Conservation (phyloP, 176 grass and related monocot species). For the Stipa capillata region DNA sequence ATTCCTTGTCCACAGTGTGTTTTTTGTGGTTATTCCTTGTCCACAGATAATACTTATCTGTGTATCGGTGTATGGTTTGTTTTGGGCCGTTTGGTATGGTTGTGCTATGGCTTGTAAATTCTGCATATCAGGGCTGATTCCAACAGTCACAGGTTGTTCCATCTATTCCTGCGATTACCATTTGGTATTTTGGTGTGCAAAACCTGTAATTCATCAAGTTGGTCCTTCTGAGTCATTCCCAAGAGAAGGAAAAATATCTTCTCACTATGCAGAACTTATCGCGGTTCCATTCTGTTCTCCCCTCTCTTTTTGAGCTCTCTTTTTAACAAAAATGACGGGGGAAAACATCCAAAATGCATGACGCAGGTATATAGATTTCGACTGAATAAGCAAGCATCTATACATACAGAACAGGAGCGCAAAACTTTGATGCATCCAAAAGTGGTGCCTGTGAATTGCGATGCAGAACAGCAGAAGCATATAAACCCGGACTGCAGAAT, state of each 20-base stretch:
- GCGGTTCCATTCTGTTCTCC: too few species aligned
- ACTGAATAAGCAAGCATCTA: too few species aligned
- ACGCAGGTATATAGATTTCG: too few species aligned
- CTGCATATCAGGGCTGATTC: slow-evolving; percentile 10
- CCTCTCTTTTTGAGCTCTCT: too few species aligned
- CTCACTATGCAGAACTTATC: too few species aligned
- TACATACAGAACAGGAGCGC: neutral
- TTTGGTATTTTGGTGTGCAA: neutral
- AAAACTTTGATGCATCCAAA: neutral
- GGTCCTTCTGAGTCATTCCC: neutral
- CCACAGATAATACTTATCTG: slow-evolving; percentile 7
- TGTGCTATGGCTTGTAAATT: slow-evolving; percentile 20
- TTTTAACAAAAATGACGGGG: too few species aligned
- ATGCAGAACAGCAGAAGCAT: neutral
- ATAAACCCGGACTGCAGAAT: neutral
- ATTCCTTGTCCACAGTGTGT: too few species aligned
- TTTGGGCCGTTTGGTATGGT: neutral
- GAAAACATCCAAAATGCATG: too few species aligned
- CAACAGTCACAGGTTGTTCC: neutral
- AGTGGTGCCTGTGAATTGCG: neutral
- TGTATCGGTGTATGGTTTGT: slow-evolving; percentile 5
- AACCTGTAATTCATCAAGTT: too few species aligned
- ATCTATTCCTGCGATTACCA: neutral
- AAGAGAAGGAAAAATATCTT: neutral
- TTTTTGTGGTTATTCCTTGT: slow-evolving; percentile 13